A percentile compares a stretch with the other conserved stretches of the same genome.
These are phyloP conservation scores for Lichtheimia ornata DNA, from an alignment of 371 early-diverging fungal species.

Conservation along the genomic window DNA sequence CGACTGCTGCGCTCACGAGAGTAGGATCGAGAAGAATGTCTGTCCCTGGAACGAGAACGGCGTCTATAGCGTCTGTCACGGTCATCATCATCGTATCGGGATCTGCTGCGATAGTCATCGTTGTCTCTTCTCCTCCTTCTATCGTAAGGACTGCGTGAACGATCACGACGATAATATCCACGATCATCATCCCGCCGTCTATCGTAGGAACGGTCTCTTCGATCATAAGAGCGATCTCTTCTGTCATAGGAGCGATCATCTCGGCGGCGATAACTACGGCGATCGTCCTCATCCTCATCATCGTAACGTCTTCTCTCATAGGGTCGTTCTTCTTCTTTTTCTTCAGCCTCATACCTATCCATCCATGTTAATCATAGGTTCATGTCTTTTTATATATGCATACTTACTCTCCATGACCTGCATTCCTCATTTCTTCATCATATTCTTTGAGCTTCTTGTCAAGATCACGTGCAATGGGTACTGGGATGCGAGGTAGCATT, in stretches of 20 bases:
- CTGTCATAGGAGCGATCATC: background rate
- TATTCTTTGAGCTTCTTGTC: conserved; percentile 64
- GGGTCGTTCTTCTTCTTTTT: background rate
- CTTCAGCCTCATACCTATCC: background rate
- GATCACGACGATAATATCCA: background rate
- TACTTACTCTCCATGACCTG: background rate
- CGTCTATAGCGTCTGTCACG: conserved; percentile 3
- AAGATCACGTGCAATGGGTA: conserved; percentile 79
- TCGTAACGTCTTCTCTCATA: background rate
- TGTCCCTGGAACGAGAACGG: conserved; percentile 13
- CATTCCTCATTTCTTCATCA: conserved; percentile 32
- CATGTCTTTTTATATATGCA: background rate
- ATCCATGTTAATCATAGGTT: background rate
- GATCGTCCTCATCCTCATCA: conserved; percentile 5
- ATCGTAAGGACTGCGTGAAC: conserved; percentile 2
- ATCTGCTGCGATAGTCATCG: conserved; percentile 8
- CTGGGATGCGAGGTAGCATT: conserved; percentile 85
- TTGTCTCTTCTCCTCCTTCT: background rate
- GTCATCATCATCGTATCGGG: conserved; percentile 1
- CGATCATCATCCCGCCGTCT: conserved; percentile 7
- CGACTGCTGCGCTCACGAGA: conserved; percentile 5
- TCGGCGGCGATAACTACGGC: background rate
- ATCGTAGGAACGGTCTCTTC: conserved; percentile 2
- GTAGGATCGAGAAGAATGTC: background rate
- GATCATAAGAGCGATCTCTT: conserved; percentile 2